These are phyloP conservation scores for Pythium rishiriense DNA, from an alignment of 352 stramenopile genomes.

Conservation along the genomic window DNA sequence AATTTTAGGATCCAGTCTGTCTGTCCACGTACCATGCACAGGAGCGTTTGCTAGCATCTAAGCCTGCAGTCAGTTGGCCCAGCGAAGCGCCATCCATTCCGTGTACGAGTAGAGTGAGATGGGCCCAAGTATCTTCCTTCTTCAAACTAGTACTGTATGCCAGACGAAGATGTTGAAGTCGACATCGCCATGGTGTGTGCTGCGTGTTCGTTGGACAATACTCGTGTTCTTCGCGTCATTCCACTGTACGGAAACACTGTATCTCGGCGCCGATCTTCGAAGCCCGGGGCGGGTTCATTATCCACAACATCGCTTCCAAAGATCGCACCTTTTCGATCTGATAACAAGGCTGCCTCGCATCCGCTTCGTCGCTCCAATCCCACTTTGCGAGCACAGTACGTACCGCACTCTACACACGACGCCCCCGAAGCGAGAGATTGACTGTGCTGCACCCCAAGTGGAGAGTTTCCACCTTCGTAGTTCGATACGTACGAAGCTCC, in stretches of 20 bases:
- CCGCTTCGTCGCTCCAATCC: background rate
- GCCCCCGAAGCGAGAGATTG: too few species aligned
- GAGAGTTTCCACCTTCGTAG: too few species aligned
- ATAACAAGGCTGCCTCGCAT: constrained; percentile 10
- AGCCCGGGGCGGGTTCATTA: background rate
- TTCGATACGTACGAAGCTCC: too few species aligned
- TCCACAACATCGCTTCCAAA: background rate
- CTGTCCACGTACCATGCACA: too few species aligned
- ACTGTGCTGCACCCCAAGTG: too few species aligned
- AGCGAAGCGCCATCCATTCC: too few species aligned
- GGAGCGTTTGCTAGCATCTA: too few species aligned
- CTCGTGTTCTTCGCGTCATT: too few species aligned
- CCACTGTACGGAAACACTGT: too few species aligned
- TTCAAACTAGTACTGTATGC: background rate
- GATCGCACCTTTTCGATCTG: constrained; percentile 22
- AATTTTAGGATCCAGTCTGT: background rate
- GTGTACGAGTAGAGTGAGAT: too few species aligned
- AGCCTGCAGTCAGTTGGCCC: background rate
- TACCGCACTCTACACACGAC: too few species aligned
- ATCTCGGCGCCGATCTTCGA: background rate
- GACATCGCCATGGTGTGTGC: background rate
- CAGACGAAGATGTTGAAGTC: background rate
- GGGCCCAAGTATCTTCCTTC: background rate
- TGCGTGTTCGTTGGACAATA: background rate
- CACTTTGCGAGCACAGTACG: too few species aligned